Percentiles rank a stretch among this genome's conserved stretches.
Conservation (phyloP, 805 yeast genomes). For the Lachancea fermentati region DNA sequence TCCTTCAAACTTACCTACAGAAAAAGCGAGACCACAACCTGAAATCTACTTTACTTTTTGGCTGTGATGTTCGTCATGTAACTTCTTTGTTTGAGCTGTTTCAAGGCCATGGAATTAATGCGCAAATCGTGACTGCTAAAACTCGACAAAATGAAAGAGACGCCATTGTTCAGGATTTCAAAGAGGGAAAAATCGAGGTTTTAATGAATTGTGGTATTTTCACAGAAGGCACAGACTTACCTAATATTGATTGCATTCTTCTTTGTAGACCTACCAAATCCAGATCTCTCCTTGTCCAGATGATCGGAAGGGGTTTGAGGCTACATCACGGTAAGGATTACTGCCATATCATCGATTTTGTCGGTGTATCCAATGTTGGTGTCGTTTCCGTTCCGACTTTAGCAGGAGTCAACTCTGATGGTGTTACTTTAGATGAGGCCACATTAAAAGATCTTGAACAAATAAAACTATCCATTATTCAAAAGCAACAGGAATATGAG, state of each 20-base stretch:
- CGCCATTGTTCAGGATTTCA: conserved; percentile 51
- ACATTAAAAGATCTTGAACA: conserved; percentile 32
- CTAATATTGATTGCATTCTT: conserved; percentile 75
- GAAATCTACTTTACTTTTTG: conserved; percentile 68
- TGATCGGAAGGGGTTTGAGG: conserved; percentile 88
- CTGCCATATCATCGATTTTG: conserved; percentile 76
- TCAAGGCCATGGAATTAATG: conserved; percentile 53
- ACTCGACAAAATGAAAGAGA: conserved; percentile 52
- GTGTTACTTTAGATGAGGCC: conserved; percentile 24
- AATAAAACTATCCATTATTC: conserved; percentile 19
- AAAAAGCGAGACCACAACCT: conserved; percentile 33
- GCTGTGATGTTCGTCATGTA: conserved; percentile 70
- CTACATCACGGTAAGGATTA: conserved; percentile 51
- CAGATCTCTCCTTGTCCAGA: conserved; percentile 64
- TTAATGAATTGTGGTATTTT: conserved; percentile 83
- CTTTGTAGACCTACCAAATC: conserved; percentile 81
- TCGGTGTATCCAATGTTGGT: conserved; percentile 52
- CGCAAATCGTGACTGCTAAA: conserved; percentile 65
- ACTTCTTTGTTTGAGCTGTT: conserved; percentile 47
- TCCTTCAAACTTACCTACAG: conserved; percentile 48
- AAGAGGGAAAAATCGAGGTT: conserved; percentile 57
- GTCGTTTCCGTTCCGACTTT: conserved; percentile 52
- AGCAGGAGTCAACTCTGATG: conserved; percentile 29
- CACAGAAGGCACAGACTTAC: conserved; percentile 94
- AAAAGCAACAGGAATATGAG: conserved; percentile 13